Evolutionary conservation across 345 rosid species (phyloP), one percentile per base, ranked within the genome.

Genomic region (Gossypium anomalum): DNA sequence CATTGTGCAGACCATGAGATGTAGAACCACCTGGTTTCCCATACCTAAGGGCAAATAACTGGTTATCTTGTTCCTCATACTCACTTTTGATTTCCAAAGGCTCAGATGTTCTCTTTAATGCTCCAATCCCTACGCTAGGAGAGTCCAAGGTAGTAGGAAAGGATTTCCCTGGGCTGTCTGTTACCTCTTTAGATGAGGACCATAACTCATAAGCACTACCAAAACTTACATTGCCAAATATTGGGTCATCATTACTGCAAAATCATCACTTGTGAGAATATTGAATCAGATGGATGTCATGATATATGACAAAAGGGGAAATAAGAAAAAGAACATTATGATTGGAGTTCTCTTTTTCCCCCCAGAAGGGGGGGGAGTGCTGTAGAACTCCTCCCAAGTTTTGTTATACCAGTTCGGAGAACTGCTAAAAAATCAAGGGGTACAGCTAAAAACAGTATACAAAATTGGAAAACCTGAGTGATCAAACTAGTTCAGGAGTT

Each of bases 231-330:
- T 85, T 78, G 71, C 94, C 93, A 89, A 88, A 93, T 79, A 91
- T 81, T 68, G 94, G 86, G 82, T 87, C 93, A 82, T 90, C 99
- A 80, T 88, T 89, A 84, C 99, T 91, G 98, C 93, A 91, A 90
- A 89, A 93, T 77, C 92, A 91, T 71, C 89, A 85, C 92, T 95
- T 91, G 97, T 88, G 90, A 88, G 97, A 85, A 89, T 87, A 86
- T 74, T 86, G 77, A 85, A 93, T 89, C 88, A 88, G 97, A 87
- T 78, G 75, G 78, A 80, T 77, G 78, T 71, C 72, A 80, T 61
- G 63, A 51, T 19, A 12, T 27, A 73, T 62, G n/a, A 49, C 14
- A n/a, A 73, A 48, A 44, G 15, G 62, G 20, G 43, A 29, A 49
- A 62, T 13, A 59, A 59, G 19, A 11, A 25, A 51, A 49, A 6